Percentiles rank a stretch among this genome's conserved stretches.
Evolutionary conservation across 768 basidiomycete genomes (phyloP).

Genomic region (Amanita polypyramis): DNA sequence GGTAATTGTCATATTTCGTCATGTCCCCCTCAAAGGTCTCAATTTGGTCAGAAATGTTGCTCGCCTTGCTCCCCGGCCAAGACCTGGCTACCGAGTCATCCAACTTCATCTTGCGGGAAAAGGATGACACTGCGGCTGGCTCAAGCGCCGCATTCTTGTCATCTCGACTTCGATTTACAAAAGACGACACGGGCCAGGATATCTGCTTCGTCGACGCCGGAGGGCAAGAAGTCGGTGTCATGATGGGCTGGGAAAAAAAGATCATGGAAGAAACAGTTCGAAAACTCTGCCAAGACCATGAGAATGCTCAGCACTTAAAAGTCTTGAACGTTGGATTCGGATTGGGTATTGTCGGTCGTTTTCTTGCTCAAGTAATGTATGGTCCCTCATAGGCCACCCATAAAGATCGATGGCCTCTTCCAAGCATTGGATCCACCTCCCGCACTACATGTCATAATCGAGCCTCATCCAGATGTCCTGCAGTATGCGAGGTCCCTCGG

Average conservation of each 20-base stretch:
- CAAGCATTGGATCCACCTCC: constrained; percentile 54
- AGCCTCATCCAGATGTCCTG: constrained; percentile 91
- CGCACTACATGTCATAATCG: constrained; percentile 76
- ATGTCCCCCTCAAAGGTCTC: background rate
- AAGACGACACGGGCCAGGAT: constrained; percentile 69
- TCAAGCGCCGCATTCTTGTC: constrained; percentile 63
- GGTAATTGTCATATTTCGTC: constrained; percentile 36
- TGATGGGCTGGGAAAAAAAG: constrained; percentile 97
- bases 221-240: constrained; percentile 85
- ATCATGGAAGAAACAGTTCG: constrained; percentile 84
- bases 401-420: constrained; percentile 76
- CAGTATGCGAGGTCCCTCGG: constrained; percentile 62
- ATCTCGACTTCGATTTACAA: constrained; percentile 56
- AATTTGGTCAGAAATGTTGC: constrained; percentile 49
- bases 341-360: constrained; percentile 66
- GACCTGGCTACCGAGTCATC: constrained; percentile 21
- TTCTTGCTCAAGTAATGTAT: background rate
- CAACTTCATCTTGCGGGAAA: constrained; percentile 32
- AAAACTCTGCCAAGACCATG: constrained; percentile 45
- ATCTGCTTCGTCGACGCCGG: constrained; percentile 61
- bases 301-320: constrained; percentile 39
- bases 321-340: constrained; percentile 93
- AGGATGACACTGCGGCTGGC: constrained; percentile 46
- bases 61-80: constrained; percentile 48
- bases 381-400: constrained; percentile 2